Percentiles rank a stretch among this genome's conserved stretches.
These are phyloP conservation scores for Aspergillus biplanus DNA, from an alignment of 495 filamentous ascomycete genomes.

Conservation along the genomic window DNA sequence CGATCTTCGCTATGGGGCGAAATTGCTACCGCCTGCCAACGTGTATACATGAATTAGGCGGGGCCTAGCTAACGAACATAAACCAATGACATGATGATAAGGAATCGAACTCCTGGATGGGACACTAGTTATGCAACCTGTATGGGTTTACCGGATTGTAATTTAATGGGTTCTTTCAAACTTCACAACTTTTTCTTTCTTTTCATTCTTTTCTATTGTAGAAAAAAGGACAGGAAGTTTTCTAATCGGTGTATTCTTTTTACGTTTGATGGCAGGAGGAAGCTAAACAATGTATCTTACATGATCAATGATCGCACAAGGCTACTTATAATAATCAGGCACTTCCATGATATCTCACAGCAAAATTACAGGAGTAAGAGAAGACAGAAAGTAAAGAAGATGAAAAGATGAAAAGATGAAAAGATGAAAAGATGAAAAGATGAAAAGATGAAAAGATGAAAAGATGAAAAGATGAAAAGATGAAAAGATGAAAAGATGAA, in stretches of 20 bases:
- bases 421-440: too few species aligned
- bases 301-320: not conserved
- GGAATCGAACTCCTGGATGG: not conserved
- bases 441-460: too few species aligned
- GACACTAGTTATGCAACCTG: not conserved
- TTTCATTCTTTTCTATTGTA: not conserved
- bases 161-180: slow-evolving; percentile 7
- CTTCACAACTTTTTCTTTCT: slow-evolving; percentile 1
- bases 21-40: slow-evolving; percentile 50
- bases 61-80: not conserved
- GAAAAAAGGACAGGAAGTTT: not conserved
- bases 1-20: slow-evolving; percentile 67
- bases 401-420: too few species aligned
- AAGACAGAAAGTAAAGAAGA: too few species aligned
- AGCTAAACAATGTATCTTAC: not conserved
- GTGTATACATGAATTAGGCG: slow-evolving; percentile 24
- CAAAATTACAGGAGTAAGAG: too few species aligned
- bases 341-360: too few species aligned
- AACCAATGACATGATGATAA: slow-evolving; percentile 13
- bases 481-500: too few species aligned
- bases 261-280: not conserved
- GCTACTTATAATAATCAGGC: too few species aligned
- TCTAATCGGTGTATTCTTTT: not conserved
- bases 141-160: not conserved
- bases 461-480: too few species aligned